Conservation (phyloP, 164 flowering plant genomes). For the Aristolochia fimbriata region DNA sequence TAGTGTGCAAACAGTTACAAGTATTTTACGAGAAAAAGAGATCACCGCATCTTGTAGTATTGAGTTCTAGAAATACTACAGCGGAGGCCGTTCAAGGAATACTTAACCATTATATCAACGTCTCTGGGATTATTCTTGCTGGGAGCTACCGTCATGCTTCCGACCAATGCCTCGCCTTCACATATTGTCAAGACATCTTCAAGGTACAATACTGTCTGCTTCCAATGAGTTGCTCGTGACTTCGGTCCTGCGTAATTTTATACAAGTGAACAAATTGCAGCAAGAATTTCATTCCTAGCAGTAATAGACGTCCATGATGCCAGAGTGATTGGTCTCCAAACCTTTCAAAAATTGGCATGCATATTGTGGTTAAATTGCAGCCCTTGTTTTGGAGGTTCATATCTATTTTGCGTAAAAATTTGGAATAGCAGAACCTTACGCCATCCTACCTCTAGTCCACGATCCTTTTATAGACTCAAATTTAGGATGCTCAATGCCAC, state of each 20-base stretch:
- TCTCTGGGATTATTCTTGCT: constrained; percentile 95
- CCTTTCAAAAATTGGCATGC: too few species aligned
- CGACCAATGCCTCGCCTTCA: constrained; percentile 67
- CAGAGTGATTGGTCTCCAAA: too few species aligned
- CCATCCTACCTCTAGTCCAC: too few species aligned
- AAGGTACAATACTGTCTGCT: constrained; percentile 89
- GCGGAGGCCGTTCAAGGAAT: constrained; percentile 60
- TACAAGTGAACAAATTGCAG: background rate
- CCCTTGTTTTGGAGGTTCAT: too few species aligned
- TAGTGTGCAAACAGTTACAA: background rate
- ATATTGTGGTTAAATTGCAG: too few species aligned
- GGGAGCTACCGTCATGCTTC: constrained; percentile 77
- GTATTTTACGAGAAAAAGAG: background rate
- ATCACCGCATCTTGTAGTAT: constrained; percentile 68
- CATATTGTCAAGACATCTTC: constrained; percentile 89
- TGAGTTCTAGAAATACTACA: constrained; percentile 59
- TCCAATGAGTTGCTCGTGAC: constrained; percentile 91
- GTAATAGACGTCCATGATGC: background rate
- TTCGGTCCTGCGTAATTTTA: constrained; percentile 58
- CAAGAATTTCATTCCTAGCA: background rate
- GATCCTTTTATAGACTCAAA: too few species aligned
- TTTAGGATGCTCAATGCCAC: too few species aligned
- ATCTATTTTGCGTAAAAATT: too few species aligned
- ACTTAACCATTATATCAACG: constrained; percentile 70
- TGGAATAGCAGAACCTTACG: too few species aligned